phyloP scores from a whole-genome alignment of 2,329 filamentous ascomycete genomes.

The Cercospora zeina region DNA sequence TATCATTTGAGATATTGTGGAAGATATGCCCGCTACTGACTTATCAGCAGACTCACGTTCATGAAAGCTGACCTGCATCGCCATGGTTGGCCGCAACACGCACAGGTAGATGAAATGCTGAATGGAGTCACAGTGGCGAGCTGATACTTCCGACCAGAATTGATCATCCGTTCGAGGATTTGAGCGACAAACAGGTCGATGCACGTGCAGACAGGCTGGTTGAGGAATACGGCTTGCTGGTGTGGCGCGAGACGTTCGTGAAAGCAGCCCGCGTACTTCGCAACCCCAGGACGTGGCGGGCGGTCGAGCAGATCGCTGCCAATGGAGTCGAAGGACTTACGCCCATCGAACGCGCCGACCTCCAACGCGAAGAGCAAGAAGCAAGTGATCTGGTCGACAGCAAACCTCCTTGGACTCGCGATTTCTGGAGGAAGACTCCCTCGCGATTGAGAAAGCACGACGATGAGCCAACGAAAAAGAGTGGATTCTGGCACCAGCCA shows the following conservation, averaged over 20 bases:
- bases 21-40: background rate
- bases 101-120: background rate
- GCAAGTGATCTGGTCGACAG: slow-evolving; percentile 1
- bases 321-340: slow-evolving; percentile 32
- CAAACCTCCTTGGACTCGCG: slow-evolving; percentile 9
- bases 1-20: background rate
- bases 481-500: slow-evolving; percentile 36
- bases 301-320: slow-evolving; percentile 30
- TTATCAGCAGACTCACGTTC: background rate
- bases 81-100: background rate
- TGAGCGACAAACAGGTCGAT: slow-evolving; percentile 4
- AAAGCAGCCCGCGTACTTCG: slow-evolving; percentile 32
- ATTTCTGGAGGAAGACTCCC: slow-evolving; percentile 2
- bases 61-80: background rate
- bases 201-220: slow-evolving; percentile 1
- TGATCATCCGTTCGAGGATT: slow-evolving; percentile 9
- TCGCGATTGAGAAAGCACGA: background rate
- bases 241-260: slow-evolving; percentile 7
- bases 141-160: slow-evolving; percentile 4
- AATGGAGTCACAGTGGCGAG: background rate
- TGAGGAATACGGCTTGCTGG: background rate
- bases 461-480: background rate
- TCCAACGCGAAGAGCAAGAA: slow-evolving; percentile 10
- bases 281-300: slow-evolving; percentile 34
- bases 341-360: slow-evolving; percentile 2